Conservation (phyloP, 2,329 filamentous ascomycete species). For the Escovopsis weberi region DNA sequence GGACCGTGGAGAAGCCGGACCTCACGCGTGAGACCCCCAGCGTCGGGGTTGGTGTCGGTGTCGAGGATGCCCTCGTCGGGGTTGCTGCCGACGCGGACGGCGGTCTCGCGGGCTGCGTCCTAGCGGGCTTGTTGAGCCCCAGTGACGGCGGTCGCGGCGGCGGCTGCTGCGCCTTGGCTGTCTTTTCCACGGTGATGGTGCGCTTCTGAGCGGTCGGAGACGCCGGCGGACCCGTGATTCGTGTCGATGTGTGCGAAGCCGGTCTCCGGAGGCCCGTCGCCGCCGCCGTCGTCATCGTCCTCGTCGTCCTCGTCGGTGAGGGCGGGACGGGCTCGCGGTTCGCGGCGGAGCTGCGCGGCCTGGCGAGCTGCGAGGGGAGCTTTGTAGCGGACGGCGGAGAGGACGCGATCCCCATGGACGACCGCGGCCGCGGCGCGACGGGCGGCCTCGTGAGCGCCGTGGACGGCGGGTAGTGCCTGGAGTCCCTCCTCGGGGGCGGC, state of each 20-base stretch:
- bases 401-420: slow-evolving; percentile 13
- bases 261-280: background rate
- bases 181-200: too few relatives aligned
- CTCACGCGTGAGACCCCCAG: slow-evolving; percentile 18
- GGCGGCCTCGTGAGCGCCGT: slow-evolving; percentile 18
- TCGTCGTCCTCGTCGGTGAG: too few relatives aligned
- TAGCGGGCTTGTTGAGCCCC: too few relatives aligned
- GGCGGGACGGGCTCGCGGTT: too few relatives aligned
- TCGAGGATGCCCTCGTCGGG: slow-evolving; percentile 7
- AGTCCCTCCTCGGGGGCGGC: slow-evolving; percentile 13
- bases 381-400: slow-evolving; percentile 3
- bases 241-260: too few relatives aligned
- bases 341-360: too few relatives aligned
- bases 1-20: slow-evolving; percentile 45
- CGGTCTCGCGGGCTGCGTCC: too few relatives aligned
- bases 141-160: too few relatives aligned
- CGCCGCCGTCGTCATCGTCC: slow-evolving; percentile 1
- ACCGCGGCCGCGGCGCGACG: slow-evolving; percentile 16
- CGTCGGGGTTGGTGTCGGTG: background rate
- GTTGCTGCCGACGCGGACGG: too few relatives aligned
- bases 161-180: too few relatives aligned
- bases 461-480: slow-evolving; percentile 19
- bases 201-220: too few relatives aligned
- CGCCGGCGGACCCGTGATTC: too few relatives aligned
- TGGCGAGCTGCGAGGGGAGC: background rate